Evolutionary conservation across 1,139 yeast genomes (phyloP).

Genomic region (Nakaseomyces nivariensis): DNA sequence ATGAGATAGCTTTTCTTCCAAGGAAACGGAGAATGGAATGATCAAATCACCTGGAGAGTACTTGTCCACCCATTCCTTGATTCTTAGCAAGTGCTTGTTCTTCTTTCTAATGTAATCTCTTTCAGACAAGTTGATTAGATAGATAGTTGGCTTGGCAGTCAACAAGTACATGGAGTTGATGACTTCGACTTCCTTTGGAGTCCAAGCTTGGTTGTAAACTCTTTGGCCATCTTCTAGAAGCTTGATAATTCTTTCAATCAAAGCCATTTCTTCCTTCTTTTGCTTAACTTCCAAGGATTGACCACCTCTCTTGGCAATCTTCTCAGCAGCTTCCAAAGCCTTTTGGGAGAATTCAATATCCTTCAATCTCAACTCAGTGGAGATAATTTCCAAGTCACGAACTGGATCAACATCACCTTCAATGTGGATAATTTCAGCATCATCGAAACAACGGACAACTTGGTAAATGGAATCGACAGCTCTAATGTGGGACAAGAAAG

Average conservation of each 20-base stretch:
- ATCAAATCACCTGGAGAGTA: slow-evolving; percentile 91
- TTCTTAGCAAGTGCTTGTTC: slow-evolving; percentile 84
- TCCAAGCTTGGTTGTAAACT: slow-evolving; percentile 86
- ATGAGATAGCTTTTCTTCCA: slow-evolving; percentile 86
- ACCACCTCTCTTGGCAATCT: slow-evolving; percentile 87
- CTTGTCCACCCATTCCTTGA: slow-evolving; percentile 94
- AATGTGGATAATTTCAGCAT: slow-evolving; percentile 94
- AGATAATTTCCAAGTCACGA: slow-evolving; percentile 88
- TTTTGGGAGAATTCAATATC: slow-evolving; percentile 92
- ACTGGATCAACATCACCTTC: slow-evolving; percentile 97
- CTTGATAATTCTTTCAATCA: slow-evolving; percentile 66
- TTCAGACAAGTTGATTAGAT: slow-evolving; percentile 89
- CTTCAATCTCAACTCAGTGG: slow-evolving; percentile 86
- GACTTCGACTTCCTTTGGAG: slow-evolving; percentile 78
- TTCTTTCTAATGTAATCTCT: slow-evolving; percentile 92
- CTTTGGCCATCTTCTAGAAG: slow-evolving; percentile 77
- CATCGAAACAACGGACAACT: slow-evolving; percentile 96
- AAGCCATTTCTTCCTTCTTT: slow-evolving; percentile 82
- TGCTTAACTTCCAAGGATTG: slow-evolving; percentile 92
- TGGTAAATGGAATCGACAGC: slow-evolving; percentile 98
- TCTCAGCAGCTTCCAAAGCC: slow-evolving; percentile 80
- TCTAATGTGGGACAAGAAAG: slow-evolving; percentile 92
- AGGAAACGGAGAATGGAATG: slow-evolving; percentile 85
- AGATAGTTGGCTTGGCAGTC: slow-evolving; percentile 94
- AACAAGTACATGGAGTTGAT: slow-evolving; percentile 80